These are phyloP conservation scores for Venturia carpophila DNA, from an alignment of 2,329 filamentous ascomycete species.

Conservation along the genomic window DNA sequence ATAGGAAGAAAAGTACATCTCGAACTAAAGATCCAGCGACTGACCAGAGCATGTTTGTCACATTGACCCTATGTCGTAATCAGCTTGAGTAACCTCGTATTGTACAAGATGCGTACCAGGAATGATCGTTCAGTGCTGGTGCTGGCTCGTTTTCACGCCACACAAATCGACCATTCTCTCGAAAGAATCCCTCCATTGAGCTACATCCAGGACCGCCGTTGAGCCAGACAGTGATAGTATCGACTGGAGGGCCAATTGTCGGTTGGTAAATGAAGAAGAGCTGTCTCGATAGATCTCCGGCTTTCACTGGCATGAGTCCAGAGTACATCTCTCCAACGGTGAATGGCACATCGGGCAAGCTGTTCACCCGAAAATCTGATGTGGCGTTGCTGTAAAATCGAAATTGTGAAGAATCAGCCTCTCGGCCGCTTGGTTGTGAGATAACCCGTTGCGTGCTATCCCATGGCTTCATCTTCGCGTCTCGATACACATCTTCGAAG, in stretches of 20 bases:
- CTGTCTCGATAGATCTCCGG: conserved; percentile 7
- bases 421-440: neutral
- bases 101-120: conserved; percentile 1
- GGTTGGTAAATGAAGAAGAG: conserved; percentile 23
- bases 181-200: conserved; percentile 19
- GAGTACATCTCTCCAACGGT: conserved; percentile 19
- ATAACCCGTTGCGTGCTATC: neutral
- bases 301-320: conserved; percentile 18
- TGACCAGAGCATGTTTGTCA: conserved; percentile 21
- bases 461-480: neutral
- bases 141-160: conserved; percentile 1
- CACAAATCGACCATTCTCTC: conserved; percentile 18
- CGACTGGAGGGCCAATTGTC: conserved; percentile 21
- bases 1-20: neutral
- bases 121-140: conserved; percentile 18
- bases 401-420: conserved; percentile 7
- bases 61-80: conserved; percentile 11
- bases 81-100: neutral
- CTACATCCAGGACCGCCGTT: conserved; percentile 24
- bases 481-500: conserved; percentile 4
- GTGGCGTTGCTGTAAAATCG: conserved; percentile 9
- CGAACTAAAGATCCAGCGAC: neutral
- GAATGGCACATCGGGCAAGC: conserved; percentile 18
- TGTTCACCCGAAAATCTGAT: conserved; percentile 10
- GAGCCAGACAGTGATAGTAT: conserved; percentile 22